phyloP scores from a whole-genome alignment of 345 rosid species.

The Lepidium didymum region DNA sequence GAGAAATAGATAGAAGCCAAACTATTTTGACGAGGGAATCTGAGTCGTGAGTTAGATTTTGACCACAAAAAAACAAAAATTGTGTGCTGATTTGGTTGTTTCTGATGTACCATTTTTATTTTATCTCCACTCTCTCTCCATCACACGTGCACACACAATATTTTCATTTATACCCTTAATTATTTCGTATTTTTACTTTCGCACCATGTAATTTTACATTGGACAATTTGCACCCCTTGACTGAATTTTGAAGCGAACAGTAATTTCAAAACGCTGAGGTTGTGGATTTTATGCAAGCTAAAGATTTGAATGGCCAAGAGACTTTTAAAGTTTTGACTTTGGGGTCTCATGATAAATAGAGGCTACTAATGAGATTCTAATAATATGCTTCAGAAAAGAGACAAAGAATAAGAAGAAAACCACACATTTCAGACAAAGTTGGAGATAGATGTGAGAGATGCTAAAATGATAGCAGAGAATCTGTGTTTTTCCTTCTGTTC shows the following conservation, averaged over 20 bases:
- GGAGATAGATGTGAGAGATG: conserved; percentile 15
- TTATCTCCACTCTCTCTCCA: neutral
- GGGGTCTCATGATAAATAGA: neutral
- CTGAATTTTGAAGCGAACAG: neutral
- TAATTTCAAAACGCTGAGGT: neutral
- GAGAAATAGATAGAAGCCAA: neutral
- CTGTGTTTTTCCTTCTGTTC: conserved; percentile 1
- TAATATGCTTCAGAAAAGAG: neutral
- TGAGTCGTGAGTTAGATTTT: neutral
- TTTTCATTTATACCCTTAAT: neutral
- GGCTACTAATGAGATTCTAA: neutral
- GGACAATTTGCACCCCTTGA: neutral
- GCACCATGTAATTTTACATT: neutral
- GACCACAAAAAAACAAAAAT: too few relatives aligned
- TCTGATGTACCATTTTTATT: neutral
- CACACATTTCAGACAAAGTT: conserved; percentile 1
- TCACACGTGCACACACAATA: conserved; percentile 3
- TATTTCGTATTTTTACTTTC: neutral
- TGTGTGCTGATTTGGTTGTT: neutral
- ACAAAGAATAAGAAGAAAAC: neutral
- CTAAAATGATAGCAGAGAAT: conserved; percentile 9
- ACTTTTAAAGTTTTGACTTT: neutral
- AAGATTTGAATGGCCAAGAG: neutral
- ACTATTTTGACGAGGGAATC: conserved; percentile 30
- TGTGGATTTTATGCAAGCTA: neutral